Conservation (phyloP, 2,329 filamentous ascomycete species). For the Fusarium sp. region DNA sequence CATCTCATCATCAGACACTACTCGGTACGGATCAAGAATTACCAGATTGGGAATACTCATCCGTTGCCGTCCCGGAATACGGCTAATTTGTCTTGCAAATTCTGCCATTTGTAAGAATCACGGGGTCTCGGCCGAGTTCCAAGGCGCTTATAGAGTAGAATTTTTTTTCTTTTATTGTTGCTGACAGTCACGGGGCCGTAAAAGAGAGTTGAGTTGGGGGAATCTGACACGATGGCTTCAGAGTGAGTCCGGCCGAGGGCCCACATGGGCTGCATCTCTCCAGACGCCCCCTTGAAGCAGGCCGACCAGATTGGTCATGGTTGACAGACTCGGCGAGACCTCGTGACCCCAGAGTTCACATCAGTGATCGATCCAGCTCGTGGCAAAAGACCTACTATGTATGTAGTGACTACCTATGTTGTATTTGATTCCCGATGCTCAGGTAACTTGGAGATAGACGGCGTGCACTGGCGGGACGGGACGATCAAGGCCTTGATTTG, state of each 20-base stretch:
- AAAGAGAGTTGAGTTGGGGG: constrained; percentile 9
- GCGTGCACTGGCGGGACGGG: background rate
- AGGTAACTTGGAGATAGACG: constrained; percentile 2
- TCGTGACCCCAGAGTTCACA: constrained; percentile 25
- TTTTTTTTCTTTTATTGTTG: background rate
- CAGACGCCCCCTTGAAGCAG: background rate
- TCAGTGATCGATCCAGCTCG: constrained; percentile 18
- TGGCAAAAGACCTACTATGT: too few relatives aligned
- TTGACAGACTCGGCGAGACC: constrained; percentile 11
- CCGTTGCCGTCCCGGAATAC: constrained; percentile 21
- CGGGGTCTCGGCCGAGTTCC: constrained; percentile 31
- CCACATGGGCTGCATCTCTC: constrained; percentile 6
- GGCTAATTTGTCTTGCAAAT: constrained; percentile 12
- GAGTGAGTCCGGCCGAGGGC: constrained; percentile 33
- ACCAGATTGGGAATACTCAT: constrained; percentile 20
- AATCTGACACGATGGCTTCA: constrained; percentile 36
- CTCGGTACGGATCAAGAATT: background rate
- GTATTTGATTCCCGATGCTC: constrained; percentile 6
- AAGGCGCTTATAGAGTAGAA: background rate
- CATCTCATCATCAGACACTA: background rate
- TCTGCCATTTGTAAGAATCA: background rate
- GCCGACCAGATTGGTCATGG: constrained; percentile 23
- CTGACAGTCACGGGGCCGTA: constrained; percentile 26
- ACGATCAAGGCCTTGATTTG: background rate
- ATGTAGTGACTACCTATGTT: too few relatives aligned